Base-by-base conservation (phyloP, 768 basidiomycete species). In the Tephrocybe sp. region DNA sequence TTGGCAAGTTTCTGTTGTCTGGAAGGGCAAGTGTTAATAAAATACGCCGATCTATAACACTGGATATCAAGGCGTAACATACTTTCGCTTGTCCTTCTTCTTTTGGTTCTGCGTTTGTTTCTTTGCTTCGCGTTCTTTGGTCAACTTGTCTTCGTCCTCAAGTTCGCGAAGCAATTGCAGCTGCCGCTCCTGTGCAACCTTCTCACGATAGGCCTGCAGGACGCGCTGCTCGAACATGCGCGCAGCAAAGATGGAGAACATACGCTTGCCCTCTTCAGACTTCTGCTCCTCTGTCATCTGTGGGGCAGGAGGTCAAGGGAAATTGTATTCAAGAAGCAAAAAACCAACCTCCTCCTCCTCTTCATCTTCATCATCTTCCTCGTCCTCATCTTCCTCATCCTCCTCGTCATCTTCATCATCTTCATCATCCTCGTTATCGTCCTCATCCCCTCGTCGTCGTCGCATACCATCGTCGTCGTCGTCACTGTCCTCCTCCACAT, bases 171-270 rank as follows among this genome's bases (percentile, higher is more conserved):
- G 75, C 18, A 99, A 78, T 59, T 97, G 94, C 53, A 88, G 72
- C 67, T 97, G 94, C 57, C 93, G 83, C 69, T 95, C 94, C 64
- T 95, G 92, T 11, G 97, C 95, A 15, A 98, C 91, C 68, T 91
- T 87, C 71, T 98, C 95, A 30, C 95, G 88, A 63, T 95, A 98
- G 12, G 95, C 93, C 61, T 93, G 88, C 47, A 97, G 82, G 31
- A 98, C 97, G 19, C 97, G 86, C 69, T 97, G 95, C 71, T 99
- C 97, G 67, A 99, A 98, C 94, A 98, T 97, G 46, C 97, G 84
- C 36, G 97, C 97, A 13, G 97, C 97, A 61, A 99, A 99, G 69
- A 99, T 97, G 56, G 93, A 94, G 75, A 99, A 99, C 97, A 99
- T 99, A 43, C 91, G 83, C 68, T 94, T 93, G 57, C 97, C 97